Conservation (phyloP, 805 yeast species). For the Kluyveromyces lactis region DNA sequence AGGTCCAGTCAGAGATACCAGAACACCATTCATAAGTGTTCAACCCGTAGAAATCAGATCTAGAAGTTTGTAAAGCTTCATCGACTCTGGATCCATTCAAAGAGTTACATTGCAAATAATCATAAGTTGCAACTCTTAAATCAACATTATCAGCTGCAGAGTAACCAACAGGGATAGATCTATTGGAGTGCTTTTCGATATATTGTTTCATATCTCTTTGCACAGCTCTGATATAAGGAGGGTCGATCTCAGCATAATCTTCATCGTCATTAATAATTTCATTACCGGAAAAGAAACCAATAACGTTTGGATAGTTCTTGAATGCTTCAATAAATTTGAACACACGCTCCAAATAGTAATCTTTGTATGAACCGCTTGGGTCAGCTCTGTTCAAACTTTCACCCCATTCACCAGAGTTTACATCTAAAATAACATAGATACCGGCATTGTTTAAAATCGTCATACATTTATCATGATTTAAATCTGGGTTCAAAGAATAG, state of each 20-base stretch:
- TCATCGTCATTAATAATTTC: conserved; percentile 78
- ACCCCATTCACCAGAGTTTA: conserved; percentile 61
- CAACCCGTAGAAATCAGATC: conserved; percentile 80
- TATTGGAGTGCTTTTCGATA: conserved; percentile 55
- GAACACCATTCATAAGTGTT: conserved; percentile 91
- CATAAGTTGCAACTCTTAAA: conserved; percentile 65
- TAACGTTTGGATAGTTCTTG: conserved; percentile 71
- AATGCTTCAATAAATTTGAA: conserved; percentile 81
- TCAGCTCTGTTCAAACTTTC: conserved; percentile 67
- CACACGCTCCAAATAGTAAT: conserved; percentile 63
- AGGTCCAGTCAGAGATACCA: conserved; percentile 44
- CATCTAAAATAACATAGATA: conserved; percentile 79
- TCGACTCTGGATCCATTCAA: conserved; percentile 38
- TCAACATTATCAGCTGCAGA: conserved; percentile 81
- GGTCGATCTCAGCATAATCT: conserved; percentile 53
- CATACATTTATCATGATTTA: conserved; percentile 89
- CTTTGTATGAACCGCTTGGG: conserved; percentile 63
- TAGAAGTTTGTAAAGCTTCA: conserved; percentile 47
- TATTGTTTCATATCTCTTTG: conserved; percentile 88
- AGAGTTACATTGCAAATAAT: conserved; percentile 72
- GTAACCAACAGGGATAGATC: conserved; percentile 90
- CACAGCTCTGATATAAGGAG: conserved; percentile 78
- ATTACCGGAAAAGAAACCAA: conserved; percentile 88
- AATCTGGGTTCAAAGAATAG: conserved; percentile 73
- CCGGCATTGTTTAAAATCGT: conserved; percentile 84